Evolutionary conservation across 2,329 filamentous ascomycete species (phyloP).

Genomic region (Pseudogymnoascus sp.): DNA sequence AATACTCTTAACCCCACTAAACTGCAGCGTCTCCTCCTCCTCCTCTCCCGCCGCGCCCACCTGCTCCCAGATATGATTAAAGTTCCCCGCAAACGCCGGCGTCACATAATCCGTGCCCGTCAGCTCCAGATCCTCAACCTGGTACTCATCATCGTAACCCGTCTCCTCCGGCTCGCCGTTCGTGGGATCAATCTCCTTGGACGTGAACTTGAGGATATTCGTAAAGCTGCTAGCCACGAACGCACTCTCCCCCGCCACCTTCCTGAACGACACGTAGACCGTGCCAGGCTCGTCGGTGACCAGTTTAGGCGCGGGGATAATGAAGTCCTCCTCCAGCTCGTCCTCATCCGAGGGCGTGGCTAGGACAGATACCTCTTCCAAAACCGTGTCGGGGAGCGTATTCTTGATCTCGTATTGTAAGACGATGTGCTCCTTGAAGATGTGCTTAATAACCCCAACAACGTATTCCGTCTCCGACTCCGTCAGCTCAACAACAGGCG

Average conservation of each 20-base stretch:
- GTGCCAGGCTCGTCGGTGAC: constrained; percentile 81
- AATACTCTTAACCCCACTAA: constrained; percentile 86
- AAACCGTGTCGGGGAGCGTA: constrained; percentile 81
- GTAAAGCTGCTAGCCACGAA: constrained; percentile 78
- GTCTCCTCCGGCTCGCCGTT: constrained; percentile 87
- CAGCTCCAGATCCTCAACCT: constrained; percentile 89
- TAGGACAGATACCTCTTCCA: constrained; percentile 82
- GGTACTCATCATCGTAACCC: constrained; percentile 96
- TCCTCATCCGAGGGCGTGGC: constrained; percentile 77
- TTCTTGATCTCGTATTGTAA: constrained; percentile 98
- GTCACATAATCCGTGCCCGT: constrained; percentile 89
- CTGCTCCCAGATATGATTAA: constrained; percentile 93
- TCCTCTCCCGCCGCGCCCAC: constrained; percentile 84
- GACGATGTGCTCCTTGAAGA: constrained; percentile 96
- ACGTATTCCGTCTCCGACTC: constrained; percentile 98
- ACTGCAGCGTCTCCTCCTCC: constrained; percentile 82
- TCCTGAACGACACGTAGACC: constrained; percentile 92
- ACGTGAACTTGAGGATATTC: constrained; percentile 93
- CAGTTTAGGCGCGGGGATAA: constrained; percentile 80
- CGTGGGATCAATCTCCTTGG: constrained; percentile 93
- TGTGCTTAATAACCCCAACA: constrained; percentile 86
- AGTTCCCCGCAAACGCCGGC: constrained; percentile 89
- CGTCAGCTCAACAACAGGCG: constrained; percentile 76
- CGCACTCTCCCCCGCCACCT: constrained; percentile 66
- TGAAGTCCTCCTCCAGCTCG: constrained; percentile 83